These are phyloP conservation scores for Cladophialophora carrionii DNA, from an alignment of 2,329 filamentous ascomycete genomes.

Conservation along the genomic window DNA sequence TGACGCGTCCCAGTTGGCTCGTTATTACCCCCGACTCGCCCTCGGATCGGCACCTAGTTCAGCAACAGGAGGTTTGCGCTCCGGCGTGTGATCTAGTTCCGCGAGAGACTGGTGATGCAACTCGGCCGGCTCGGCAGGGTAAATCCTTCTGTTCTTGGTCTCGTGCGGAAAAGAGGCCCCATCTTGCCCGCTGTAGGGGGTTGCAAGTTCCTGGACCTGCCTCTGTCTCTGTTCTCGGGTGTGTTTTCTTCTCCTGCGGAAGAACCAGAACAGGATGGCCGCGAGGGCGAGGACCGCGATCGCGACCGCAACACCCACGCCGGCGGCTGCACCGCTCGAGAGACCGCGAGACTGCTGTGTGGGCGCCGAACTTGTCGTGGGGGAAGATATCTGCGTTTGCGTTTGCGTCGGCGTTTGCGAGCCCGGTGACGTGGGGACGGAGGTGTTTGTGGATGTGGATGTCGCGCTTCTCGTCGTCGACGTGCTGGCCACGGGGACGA, in stretches of 20 bases:
- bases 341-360: neutral
- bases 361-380: neutral
- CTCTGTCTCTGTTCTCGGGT: neutral
- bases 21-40: neutral
- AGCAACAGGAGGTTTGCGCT: neutral
- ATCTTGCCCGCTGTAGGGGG: neutral
- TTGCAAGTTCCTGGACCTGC: neutral
- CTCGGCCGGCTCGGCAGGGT: neutral
- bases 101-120: neutral
- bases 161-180: neutral
- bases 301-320: slow-evolving; percentile 1
- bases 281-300: neutral
- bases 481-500: neutral
- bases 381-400: neutral
- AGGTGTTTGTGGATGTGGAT: neutral
- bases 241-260: neutral
- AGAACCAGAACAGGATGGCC: slow-evolving; percentile 1
- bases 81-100: neutral
- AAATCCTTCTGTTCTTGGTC: neutral
- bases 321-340: slow-evolving; percentile 4
- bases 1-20: neutral
- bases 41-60: neutral
- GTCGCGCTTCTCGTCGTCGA: neutral
- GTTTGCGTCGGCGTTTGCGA: no score
- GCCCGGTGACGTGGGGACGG: neutral